Evolutionary conservation across 1,284 basidiomycete genomes (phyloP), one percentile per base, ranked within the genome.

Genomic region (Cutaneotrichosporon mucoides): DNA sequence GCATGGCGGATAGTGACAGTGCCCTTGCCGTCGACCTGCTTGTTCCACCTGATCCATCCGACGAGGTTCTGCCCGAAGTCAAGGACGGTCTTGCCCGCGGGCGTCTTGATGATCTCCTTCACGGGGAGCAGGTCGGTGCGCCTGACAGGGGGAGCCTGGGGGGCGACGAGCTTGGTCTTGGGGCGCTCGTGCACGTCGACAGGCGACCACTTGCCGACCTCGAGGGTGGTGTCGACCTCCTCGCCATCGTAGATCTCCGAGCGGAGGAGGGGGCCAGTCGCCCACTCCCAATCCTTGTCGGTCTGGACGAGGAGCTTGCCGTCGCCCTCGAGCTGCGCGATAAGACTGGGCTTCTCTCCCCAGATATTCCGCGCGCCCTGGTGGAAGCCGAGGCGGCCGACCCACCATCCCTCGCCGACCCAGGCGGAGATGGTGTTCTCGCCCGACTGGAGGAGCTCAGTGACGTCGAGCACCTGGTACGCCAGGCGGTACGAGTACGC

Each of bases 11-110:
- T 45, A 9, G 57, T 40, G 38, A 75, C 42, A 16, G 48, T 41
- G 6, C 45, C 56, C 2, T 12, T 59, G 53, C 11, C 45, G 1
- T 37, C 45, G 33, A 42, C n/a, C 34, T 33, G 35, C 7, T n/a
- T 42, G 58, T 58, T 50, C 41, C 69, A 51, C 37, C 56, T 56
- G 48, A 72, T 55, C 71, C 71, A 72, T 1, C 73, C 73, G 6
- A 72, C 72, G 36, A 73, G 53, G 55, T 75, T 75, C 55, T 73
- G 71, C 16, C 73, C 73, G 60, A 75, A 73, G 56, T 73, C 73
- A 45, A 75, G 41, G 40, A 72, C 61, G 6, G 33, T 70, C 60
- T 73, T 71, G 15, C 69, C 69, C 0, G 41, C 49, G 2, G 71
- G 70, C 0, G 73, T 67, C 5, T 53, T 69, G 61, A 72, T 64